A percentile compares a stretch with the other conserved stretches of the same genome.
Conservation (phyloP, 805 yeast species). For the Debaryomyces maramus region DNA sequence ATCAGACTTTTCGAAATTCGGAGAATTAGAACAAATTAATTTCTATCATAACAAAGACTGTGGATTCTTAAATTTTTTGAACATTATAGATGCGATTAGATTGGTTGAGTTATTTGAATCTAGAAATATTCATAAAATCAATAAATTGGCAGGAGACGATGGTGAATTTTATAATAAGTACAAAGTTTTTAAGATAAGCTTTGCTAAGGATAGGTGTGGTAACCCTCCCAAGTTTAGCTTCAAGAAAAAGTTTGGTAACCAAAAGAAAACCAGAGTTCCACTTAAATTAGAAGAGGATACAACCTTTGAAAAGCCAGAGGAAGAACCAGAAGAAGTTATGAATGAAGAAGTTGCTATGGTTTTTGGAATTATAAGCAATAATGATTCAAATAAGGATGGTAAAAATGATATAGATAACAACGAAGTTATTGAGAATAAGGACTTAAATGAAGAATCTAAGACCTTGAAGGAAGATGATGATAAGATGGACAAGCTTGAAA, state of each 20-base stretch:
- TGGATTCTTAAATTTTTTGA: conserved; percentile 71
- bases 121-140: conserved; percentile 28
- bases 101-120: conserved; percentile 59
- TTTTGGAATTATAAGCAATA: conserved; percentile 41
- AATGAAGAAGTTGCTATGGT: conserved; percentile 45
- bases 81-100: conserved; percentile 61
- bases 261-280: conserved; percentile 4
- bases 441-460: neutral
- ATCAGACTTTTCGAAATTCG: conserved; percentile 61
- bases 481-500: conserved; percentile 1
- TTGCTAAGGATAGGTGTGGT: conserved; percentile 81
- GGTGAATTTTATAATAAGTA: conserved; percentile 45
- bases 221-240: conserved; percentile 59
- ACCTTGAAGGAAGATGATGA: neutral
- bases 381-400: conserved; percentile 4
- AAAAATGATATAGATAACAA: neutral
- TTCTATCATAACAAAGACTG: conserved; percentile 67
- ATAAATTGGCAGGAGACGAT: conserved; percentile 36
- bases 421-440: neutral
- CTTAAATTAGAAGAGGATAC: neutral
- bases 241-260: conserved; percentile 37
- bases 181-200: conserved; percentile 55
- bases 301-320: conserved; percentile 3
- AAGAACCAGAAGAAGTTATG: conserved; percentile 18
- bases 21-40: conserved; percentile 75